Evolutionary conservation across 441 rosid genomes (phyloP).

Genomic region (Gossypium schwendimanii): DNA sequence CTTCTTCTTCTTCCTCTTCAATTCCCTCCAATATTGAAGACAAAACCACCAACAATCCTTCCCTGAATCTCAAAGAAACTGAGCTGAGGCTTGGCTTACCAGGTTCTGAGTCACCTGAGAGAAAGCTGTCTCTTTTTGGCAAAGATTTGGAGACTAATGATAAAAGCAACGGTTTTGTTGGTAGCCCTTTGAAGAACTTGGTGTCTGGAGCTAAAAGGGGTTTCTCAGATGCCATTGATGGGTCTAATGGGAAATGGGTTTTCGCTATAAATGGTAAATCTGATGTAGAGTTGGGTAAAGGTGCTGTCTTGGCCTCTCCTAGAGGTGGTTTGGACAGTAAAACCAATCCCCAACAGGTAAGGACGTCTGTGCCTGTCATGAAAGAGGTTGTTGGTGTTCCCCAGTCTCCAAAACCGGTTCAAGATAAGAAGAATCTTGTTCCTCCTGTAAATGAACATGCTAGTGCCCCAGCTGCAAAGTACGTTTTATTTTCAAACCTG

Average conservation of each 20-base stretch:
- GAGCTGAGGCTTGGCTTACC: slow-evolving; percentile 69
- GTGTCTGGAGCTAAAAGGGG: slow-evolving; percentile 65
- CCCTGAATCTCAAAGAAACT: slow-evolving; percentile 45
- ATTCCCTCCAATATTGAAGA: slow-evolving; percentile 20
- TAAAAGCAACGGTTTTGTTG: slow-evolving; percentile 16
- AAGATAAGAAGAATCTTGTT: slow-evolving; percentile 30
- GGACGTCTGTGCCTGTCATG: slow-evolving; percentile 1
- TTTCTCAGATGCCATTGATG: slow-evolving; percentile 54
- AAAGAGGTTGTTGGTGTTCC: slow-evolving; percentile 30
- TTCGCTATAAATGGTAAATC: slow-evolving; percentile 33
- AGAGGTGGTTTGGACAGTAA: slow-evolving; percentile 28
- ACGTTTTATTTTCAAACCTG: slow-evolving; percentile 12
- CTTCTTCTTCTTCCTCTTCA: slow-evolving; percentile 26
- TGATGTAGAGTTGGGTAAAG: slow-evolving; percentile 42
- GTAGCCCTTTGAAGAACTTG: slow-evolving; percentile 30
- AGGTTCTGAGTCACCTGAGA: slow-evolving; percentile 48
- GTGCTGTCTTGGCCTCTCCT: slow-evolving; percentile 35
- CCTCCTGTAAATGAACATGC: slow-evolving; percentile 32
- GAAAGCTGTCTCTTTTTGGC: slow-evolving; percentile 46
- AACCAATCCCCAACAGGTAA: slow-evolving; percentile 23
- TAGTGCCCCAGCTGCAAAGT: slow-evolving; percentile 55
- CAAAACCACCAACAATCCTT: slow-evolving; percentile 6
- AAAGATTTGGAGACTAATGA: slow-evolving; percentile 34
- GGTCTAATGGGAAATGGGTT: slow-evolving; percentile 40
- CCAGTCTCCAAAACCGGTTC: slow-evolving; percentile 31